These are phyloP conservation scores for Phytophthora sp. DNA, from an alignment of 352 stramenopile genomes.

Conservation along the genomic window DNA sequence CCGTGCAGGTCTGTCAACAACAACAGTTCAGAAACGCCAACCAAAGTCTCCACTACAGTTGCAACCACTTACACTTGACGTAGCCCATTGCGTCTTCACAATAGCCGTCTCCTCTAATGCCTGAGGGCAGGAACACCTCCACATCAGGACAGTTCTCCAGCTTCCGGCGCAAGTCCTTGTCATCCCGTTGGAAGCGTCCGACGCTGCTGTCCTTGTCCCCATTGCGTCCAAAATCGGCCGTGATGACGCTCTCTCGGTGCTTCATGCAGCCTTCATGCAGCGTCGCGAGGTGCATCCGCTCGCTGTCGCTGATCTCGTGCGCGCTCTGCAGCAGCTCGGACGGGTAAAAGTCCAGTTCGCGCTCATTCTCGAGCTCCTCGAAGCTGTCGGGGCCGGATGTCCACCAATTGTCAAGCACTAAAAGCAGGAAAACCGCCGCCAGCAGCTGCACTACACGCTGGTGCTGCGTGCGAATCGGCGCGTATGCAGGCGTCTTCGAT, in stretches of 20 bases:
- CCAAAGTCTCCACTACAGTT: not conserved
- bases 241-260: conserved; percentile 47
- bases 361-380: conserved; percentile 29
- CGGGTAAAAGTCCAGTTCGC: conserved; percentile 36
- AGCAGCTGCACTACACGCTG: conserved; percentile 1
- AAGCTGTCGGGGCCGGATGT: conserved; percentile 11
- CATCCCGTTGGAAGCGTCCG: conserved; percentile 36
- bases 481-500: not conserved
- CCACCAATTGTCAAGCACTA: conserved; percentile 30
- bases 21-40: not conserved
- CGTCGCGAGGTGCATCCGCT: conserved; percentile 52
- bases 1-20: conserved; percentile 43
- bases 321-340: conserved; percentile 17
- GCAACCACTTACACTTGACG: conserved; percentile 53
- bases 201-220: conserved; percentile 11
- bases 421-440: not conserved
- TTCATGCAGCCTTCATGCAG: conserved; percentile 56
- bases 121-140: conserved; percentile 61
- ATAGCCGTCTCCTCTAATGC: conserved; percentile 61
- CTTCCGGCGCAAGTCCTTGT: conserved; percentile 45
- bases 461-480: conserved; percentile 2
- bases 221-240: conserved; percentile 36
- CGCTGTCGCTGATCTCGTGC: conserved; percentile 29
- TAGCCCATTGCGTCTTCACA: conserved; percentile 81
- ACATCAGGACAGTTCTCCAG: conserved; percentile 60